These are phyloP conservation scores for Annulohypoxylon nitens DNA, from an alignment of 495 filamentous ascomycete species.

Conservation along the genomic window DNA sequence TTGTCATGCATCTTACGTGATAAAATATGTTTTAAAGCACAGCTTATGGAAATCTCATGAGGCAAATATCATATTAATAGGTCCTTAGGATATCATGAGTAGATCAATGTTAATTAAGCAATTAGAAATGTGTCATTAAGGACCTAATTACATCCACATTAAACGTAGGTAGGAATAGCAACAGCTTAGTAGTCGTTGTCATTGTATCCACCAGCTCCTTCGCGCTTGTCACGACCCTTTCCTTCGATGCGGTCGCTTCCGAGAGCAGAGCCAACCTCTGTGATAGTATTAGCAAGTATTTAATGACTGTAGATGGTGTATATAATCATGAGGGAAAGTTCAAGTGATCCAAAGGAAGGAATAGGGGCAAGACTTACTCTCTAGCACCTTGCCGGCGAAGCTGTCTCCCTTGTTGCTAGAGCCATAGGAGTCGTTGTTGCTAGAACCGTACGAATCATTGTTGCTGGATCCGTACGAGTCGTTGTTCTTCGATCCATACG, in stretches of 20 bases:
- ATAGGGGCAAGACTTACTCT: slow-evolving; percentile 36
- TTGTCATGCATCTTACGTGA: too few species aligned
- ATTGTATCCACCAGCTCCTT: slow-evolving; percentile 26
- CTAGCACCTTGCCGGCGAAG: slow-evolving; percentile 34
- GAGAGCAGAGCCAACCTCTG: slow-evolving; percentile 34
- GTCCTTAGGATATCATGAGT: neutral
- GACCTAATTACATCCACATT: slow-evolving; percentile 8
- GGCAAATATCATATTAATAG: neutral
- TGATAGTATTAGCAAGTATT: slow-evolving; percentile 17
- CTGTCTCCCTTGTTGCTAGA: slow-evolving; percentile 35
- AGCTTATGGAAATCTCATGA: too few species aligned
- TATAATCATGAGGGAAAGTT: neutral
- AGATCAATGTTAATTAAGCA: neutral
- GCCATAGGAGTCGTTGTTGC: slow-evolving; percentile 42
- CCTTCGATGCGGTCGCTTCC: slow-evolving; percentile 23
- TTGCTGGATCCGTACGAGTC: slow-evolving; percentile 43
- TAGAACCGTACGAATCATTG: slow-evolving; percentile 39
- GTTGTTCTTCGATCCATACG: slow-evolving; percentile 37
- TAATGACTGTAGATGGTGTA: neutral
- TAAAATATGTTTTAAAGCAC: too few species aligned
- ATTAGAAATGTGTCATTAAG: neutral
- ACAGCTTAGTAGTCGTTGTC: slow-evolving; percentile 29
- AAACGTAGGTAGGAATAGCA: neutral
- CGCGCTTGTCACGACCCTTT: slow-evolving; percentile 40
- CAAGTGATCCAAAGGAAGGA: neutral